A percentile compares a stretch with the other conserved stretches of the same genome.
Evolutionary conservation across 2,329 filamentous ascomycete species (phyloP).

Genomic region (Leptodontidium sp.): DNA sequence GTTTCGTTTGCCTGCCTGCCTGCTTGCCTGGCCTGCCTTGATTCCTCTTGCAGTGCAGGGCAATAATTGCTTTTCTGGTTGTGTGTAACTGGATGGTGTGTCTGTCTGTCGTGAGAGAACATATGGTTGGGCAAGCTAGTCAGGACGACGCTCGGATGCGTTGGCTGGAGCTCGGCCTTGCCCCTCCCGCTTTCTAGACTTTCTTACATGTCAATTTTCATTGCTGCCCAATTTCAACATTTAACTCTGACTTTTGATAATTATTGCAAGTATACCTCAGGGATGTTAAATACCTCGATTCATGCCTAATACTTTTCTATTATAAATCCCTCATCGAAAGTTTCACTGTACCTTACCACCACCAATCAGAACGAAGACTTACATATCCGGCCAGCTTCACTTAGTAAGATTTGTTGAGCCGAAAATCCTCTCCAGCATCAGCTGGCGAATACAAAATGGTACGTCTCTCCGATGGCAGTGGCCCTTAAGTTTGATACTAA

Average conservation of each 20-base stretch:
- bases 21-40: constrained; percentile 37
- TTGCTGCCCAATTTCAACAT: constrained; percentile 5
- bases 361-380: constrained; percentile 15
- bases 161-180: constrained; percentile 14
- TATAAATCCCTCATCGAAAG: constrained; percentile 3
- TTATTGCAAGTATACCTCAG: neutral
- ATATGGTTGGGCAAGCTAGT: constrained; percentile 19
- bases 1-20: constrained; percentile 33
- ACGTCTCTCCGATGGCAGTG: no score
- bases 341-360: no score
- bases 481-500: no score
- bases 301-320: neutral
- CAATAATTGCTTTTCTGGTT: constrained; percentile 16
- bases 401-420: neutral
- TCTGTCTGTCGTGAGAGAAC: constrained; percentile 7
- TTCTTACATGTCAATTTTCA: neutral
- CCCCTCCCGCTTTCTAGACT: neutral
- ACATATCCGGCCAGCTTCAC: neutral
- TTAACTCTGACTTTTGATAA: neutral
- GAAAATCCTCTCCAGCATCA: no score
- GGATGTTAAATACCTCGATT: neutral
- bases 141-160: constrained; percentile 17
- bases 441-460: no score
- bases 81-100: constrained; percentile 14
- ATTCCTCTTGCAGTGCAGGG: constrained; percentile 32